These are phyloP conservation scores for Schizochytrium sp. DNA, from an alignment of 108 stramenopile genomes.

Conservation along the genomic window DNA sequence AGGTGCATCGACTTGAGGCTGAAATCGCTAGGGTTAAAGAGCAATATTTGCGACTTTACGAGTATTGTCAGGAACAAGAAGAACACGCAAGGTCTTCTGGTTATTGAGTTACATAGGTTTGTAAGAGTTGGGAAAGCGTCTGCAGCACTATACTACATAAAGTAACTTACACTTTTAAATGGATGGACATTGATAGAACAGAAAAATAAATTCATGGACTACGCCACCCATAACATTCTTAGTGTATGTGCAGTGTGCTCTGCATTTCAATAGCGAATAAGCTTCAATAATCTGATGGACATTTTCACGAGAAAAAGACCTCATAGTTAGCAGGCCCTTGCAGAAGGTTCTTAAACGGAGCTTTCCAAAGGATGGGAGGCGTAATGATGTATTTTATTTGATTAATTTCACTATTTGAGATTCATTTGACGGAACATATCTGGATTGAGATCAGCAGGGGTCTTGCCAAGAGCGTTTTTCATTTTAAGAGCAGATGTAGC, in stretches of 20 bases:
- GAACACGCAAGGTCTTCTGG: neutral
- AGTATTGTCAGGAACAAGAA: constrained; percentile 16
- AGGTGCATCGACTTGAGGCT: neutral
- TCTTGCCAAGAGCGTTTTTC: constrained; percentile 50
- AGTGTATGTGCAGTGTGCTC: neutral
- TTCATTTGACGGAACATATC: neutral
- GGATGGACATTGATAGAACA: neutral
- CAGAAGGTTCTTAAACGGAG: neutral
- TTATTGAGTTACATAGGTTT: neutral
- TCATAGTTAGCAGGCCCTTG: too few species aligned
- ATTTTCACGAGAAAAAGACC: neutral
- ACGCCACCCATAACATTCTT: neutral
- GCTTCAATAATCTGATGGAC: neutral
- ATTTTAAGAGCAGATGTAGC: neutral
- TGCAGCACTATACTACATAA: neutral
- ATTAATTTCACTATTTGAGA: neutral
- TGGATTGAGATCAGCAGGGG: constrained; percentile 52
- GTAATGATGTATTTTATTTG: neutral
- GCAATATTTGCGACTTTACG: constrained; percentile 30
- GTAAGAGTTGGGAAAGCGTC: neutral
- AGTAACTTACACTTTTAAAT: neutral
- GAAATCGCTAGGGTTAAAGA: constrained; percentile 43
- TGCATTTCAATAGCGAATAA: neutral
- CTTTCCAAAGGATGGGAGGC: neutral
- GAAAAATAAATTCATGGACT: neutral